Evolutionary conservation across 805 yeast genomes (phyloP).

Genomic region (Monosporozyma yasuniensis): DNA sequence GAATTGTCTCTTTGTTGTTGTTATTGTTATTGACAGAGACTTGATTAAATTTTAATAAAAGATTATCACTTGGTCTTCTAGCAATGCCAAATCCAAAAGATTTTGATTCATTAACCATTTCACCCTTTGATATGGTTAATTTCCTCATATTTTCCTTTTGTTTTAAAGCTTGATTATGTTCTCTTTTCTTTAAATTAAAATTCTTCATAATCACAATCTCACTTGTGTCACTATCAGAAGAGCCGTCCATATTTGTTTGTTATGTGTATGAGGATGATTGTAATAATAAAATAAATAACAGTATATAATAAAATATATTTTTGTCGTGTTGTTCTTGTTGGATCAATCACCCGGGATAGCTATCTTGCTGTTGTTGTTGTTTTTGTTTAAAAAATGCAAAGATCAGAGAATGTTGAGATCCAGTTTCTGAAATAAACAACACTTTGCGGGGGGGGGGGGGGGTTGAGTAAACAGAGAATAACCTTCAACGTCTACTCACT

Average conservation of each 20-base stretch:
- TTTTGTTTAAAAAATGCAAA: too few species aligned
- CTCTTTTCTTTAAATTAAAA: slow-evolving; percentile 1
- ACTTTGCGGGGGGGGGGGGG: too few species aligned
- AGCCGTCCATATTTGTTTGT: neutral
- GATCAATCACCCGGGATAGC: too few species aligned
- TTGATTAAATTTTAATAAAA: slow-evolving; percentile 13
- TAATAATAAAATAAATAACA: too few species aligned
- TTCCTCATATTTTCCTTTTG: neutral
- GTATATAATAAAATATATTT: too few species aligned
- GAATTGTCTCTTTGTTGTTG: neutral
- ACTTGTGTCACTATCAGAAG: neutral
- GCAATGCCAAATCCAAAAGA: slow-evolving; percentile 23
- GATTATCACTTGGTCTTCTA: slow-evolving; percentile 29
- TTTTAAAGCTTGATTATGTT: neutral
- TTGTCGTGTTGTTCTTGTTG: too few species aligned
- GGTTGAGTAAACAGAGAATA: too few species aligned
- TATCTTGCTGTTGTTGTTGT: too few species aligned
- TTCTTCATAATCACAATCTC: neutral
- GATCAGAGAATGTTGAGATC: too few species aligned
- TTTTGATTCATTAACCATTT: slow-evolving; percentile 7
- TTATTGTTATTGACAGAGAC: slow-evolving; percentile 5
- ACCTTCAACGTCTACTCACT: too few species aligned
- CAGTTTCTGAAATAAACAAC: too few species aligned
- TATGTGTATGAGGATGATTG: neutral
- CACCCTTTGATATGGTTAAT: neutral